Base-by-base conservation (phyloP, 1,284 basidiomycete species). In the Apiotrichum mycotoxinovorans region DNA sequence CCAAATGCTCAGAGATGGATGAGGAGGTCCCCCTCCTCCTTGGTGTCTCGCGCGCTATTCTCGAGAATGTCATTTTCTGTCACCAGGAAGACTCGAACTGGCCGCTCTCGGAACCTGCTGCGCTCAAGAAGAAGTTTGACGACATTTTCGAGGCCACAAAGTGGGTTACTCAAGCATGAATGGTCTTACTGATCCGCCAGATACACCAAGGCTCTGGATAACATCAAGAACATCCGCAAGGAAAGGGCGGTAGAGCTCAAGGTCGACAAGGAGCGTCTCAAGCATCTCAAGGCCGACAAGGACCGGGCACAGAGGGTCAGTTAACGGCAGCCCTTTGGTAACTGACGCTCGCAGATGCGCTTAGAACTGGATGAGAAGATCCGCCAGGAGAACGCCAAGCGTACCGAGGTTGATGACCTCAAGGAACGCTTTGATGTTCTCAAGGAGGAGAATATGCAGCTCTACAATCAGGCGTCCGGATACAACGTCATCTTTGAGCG, bases 71-170 rank as follows among this genome's bases (percentile, higher is more conserved):
- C 69, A 98, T 99, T 60, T 98, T 99, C 71, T 99, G 96, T 76
- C 96, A 99, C 76, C 96, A 99, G 78, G 96, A 99, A 71, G 96
- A 99, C 57, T 94, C 91, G 0, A 97, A 93, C 69, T 99, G 96
- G 96, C 96, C 96, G 0, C 81, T 99, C 15, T 83, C 93, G 0
- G 96, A 98, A 69, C 89, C 95, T 0, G 81, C 90, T 0, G 83
- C 85, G 1, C 78, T 99, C 41, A 98, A 99, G 82, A 98, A 97
- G 82, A 96, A 96, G 74, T 98, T 96, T 64, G 96, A 98, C 69
- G 96, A 98, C 70, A 98, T 99, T 63, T 98, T 99, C 66, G 96
- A 99, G 74, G 96, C 96, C 1, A 98, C 95, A 2, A 88, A 88
- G 90, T 91, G 57, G 54, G 80, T 67, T 52, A 20, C 7, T n/a